Evolutionary conservation across 495 filamentous ascomycete genomes (phyloP), one percentile per base, ranked within the genome.

Genomic region (Cetradonia linearis): DNA sequence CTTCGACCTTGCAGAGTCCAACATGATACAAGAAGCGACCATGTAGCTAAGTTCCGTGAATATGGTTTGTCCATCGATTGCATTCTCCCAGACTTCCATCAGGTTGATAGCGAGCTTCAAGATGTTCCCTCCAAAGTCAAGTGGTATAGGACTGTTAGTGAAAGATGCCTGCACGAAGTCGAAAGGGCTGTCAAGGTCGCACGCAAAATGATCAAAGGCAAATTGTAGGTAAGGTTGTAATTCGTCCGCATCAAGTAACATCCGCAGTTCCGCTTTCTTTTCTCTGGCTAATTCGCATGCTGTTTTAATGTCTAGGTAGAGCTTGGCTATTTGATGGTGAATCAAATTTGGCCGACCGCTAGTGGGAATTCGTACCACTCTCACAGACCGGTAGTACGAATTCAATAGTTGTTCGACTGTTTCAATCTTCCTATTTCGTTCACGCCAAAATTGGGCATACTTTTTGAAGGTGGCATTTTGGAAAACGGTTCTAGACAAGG

Each of bases 191-290:
- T 81, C 71, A 5, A 80, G 71, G 46, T 74, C 65, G 1, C 66
- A 67, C 0, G 81, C 72, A 58, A 85, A 85, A 62, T 85, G 81
- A 36, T 81, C 74, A 57, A 80, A 83, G 0, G 77, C 82, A 20
- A 67, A 68, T 59, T 79, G 72, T 8, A 83, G 66, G 56, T 77
- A 78, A 6, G 68, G 64, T 23, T 80, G 72, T 1, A 84, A 69
- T 62, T 80, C 75, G 31, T 83, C 78, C 0, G 73, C 71, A 56
- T 77, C 73, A 6, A 73, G 71, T 7, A 78, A 63, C 73, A 82
- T 79, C 6, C 79, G 70, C 2, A 73, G 64, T 54, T 69, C 62
- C 3, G 62, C 71, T 56, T 79, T 82, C 14, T 66, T 64, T 3
- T 66, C 58, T 31, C 69, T 69, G 0, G 81, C 73, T 18, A 66